Evolutionary conservation across 2,329 filamentous ascomycete species (phyloP), one percentile per base, ranked within the genome.

Genomic region (Paracoccidioides lutzii): DNA sequence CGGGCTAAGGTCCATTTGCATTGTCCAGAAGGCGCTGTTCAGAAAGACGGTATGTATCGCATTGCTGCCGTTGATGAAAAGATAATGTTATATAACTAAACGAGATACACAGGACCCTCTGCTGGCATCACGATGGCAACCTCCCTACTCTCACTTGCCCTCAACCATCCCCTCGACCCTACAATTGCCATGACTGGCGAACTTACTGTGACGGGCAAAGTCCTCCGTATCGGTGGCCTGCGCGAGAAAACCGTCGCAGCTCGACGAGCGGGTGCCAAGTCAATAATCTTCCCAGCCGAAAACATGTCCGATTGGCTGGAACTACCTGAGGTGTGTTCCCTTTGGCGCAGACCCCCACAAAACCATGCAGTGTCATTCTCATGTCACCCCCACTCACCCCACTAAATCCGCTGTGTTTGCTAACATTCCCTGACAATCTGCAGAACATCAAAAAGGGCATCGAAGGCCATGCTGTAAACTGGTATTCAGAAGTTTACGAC

Each of bases 81-180:
- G n/a, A 6, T 14, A 46, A 33, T 33, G 14, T 28, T 32, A 28
- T 37, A 4, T 54, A 41, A 33, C 56, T 62, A 58, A 63, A 9
- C 55, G 44, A 51, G 56, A 49, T 35, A 37, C 45, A 53, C 53
- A 76, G 73, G 87, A 0, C 88, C 88, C 4, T 90, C 86, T 50
- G 93, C 93, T 22, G 93, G 93, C 68, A 93, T 98, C 66, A 98
- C 93, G 5, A 98, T 98, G 93, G 87, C 93, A n/a, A 95, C 90
- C 5, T 90, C 87, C 57, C 73, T 98, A 64, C 77, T 98, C 52
- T 91, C 87, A 53, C 76, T 98, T 59, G 91, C 89, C 7, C 75
- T 97, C 42, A 82, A 95, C 62, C 79, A 80, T 48, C 79, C 85
- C 14, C 78, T 98, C 52, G 80, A 90, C 66, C 88, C 91, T 5